Evolutionary conservation across 164 flowering plant genomes (phyloP).

Genomic region (Saururus chinensis): DNA sequence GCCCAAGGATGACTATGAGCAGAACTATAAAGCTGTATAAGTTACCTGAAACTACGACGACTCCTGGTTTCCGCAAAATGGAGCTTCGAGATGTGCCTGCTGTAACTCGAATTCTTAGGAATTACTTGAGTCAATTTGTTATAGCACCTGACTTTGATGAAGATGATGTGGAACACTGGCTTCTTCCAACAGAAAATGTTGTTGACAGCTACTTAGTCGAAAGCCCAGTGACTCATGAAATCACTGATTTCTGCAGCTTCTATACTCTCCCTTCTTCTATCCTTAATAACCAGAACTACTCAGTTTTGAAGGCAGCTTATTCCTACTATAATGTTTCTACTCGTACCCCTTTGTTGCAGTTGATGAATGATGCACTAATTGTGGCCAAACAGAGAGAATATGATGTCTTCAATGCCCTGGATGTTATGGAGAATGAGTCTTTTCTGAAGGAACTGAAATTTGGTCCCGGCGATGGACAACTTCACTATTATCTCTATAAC

Average conservation of each 20-base stretch:
- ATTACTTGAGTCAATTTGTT: conserved; percentile 27
- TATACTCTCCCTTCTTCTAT: conserved; percentile 47
- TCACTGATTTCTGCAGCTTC: conserved; percentile 12
- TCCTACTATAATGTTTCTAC: conserved; percentile 22
- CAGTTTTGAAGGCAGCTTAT: conserved; percentile 40
- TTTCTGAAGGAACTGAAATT: no score
- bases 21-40: conserved; percentile 44
- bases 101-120: conserved; percentile 31
- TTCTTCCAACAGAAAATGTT: conserved; percentile 15
- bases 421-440: no score
- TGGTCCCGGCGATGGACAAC: no score
- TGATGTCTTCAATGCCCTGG: no score
- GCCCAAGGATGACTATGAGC: conserved; percentile 37
- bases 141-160: conserved; percentile 41
- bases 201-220: conserved; percentile 44
- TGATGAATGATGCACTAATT: no score
- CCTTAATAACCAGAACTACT: conserved; percentile 35
- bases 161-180: conserved; percentile 33
- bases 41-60: conserved; percentile 31
- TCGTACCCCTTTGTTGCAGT: no score
- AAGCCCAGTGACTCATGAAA: conserved; percentile 33
- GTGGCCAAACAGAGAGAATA: no score
- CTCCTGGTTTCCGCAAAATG: conserved; percentile 44
- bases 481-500: no score
- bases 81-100: conserved; percentile 38